Evolutionary conservation across 2,329 filamentous ascomycete species (phyloP).

Genomic region (Apiospora phragmitis): DNA sequence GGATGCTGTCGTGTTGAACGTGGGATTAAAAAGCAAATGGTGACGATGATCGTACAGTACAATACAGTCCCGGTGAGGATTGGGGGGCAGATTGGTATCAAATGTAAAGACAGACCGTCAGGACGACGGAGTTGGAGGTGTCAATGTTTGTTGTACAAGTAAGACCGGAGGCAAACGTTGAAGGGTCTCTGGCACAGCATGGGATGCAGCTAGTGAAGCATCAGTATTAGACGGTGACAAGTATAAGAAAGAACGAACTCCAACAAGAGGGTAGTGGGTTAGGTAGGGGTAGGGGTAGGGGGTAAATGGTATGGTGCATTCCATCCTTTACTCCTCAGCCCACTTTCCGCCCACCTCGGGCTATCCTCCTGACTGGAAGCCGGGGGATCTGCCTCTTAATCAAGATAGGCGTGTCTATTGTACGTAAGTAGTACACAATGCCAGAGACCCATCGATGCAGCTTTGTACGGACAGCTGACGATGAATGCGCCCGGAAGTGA

Average conservation of each 20-base stretch:
- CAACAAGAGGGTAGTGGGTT: not conserved
- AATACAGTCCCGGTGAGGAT: not conserved
- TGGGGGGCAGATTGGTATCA: not conserved
- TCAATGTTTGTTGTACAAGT: not conserved
- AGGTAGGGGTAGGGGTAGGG: not conserved
- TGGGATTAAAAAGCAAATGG: not conserved
- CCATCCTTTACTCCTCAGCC: not conserved
- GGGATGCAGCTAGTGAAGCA: not conserved
- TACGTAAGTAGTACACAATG: constrained; percentile 1
- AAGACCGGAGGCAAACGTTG: not conserved
- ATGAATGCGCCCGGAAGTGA: not conserved
- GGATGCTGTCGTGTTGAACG: constrained; percentile 5
- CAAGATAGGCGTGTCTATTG: constrained; percentile 1
- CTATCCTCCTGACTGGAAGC: constrained; percentile 7
- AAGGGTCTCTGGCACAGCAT: constrained; percentile 1
- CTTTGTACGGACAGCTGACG: not conserved
- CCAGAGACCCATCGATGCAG: not conserved
- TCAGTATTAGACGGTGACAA: constrained; percentile 1
- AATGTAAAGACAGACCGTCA: not conserved
- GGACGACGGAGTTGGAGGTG: not conserved
- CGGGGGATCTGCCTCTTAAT: constrained; percentile 5
- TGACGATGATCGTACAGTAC: not conserved
- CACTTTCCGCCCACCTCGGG: constrained; percentile 1
- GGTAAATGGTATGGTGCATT: not conserved
- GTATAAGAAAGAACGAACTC: not conserved